Base-by-base conservation (phyloP, 1,139 yeast genomes). In the Trichomonascaceae sp. region DNA sequence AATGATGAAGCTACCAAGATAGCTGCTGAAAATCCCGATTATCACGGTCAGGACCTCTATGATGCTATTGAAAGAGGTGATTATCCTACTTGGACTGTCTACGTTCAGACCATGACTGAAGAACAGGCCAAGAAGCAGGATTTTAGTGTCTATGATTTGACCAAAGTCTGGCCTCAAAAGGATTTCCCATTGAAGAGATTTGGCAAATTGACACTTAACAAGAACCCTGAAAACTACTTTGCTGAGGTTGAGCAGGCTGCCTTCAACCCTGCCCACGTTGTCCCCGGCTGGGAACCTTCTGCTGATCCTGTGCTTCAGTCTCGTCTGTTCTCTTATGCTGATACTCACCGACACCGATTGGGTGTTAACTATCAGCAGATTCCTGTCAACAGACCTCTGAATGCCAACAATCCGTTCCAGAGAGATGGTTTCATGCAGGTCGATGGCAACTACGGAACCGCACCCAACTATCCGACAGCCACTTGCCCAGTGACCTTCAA, bases 361-460 rank as follows among this genome's bases (percentile, higher is more conserved):
- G 91, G 91, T 55, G 69, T 78, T 54, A 85, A 85, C 75, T 85
- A 82, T 74, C 77, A 80, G 58, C 87, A 83, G 70, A 82, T 85
- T 60, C 91, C 91, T 48, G 87, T 84, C 64, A 85, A 85, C 71
- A 82, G 87, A 60, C 75, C 75, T 2, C 60, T 64, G 51, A 61
- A 62, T 46, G 67, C 67, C 6, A 65, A 63, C 63, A 68, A 69
- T 57, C 74, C 76, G 13, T 69, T 62, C 66, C 81, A 84, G 68
- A 84, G 98, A 72, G 97, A 90, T 69, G 98, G 98, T 69, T 78
- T 82, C 52, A 85, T 88, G 95, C 74, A 73, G 58, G 89, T 88
- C 54, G 83, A 87, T 69, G 74, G 73, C 46, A 91, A 91, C 79
- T 81, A 86, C 70, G 97, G 97, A 52, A 70, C 82, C 55, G 80